Base-by-base conservation (phyloP, 441 rosid genomes). In the Cnidoscolus chayamansa region DNA sequence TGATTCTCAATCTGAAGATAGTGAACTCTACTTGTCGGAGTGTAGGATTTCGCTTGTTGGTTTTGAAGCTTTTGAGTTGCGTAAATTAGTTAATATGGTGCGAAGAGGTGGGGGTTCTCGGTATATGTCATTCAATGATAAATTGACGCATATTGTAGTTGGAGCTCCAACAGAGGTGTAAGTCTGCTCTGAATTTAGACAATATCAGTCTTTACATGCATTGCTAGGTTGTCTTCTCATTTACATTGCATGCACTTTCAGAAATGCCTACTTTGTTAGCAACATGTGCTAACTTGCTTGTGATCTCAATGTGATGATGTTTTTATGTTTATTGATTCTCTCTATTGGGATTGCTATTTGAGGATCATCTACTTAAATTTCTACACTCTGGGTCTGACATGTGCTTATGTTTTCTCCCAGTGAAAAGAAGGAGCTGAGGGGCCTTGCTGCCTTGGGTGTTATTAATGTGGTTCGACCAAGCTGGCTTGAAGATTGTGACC, bases 401-500 rank as follows among this genome's bases (percentile, higher is more conserved):
- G 37, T 55, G 57, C 54, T 71, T 66, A 25, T 75, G 49, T 7
- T 72, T 40, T 75, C 69, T 82, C 63, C 51, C 82, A 96, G 99
- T 76, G 98, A 90, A 80, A 96, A 92, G 83, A 92, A 81, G 77
- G 94, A 89, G 77, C 86, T 88, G 16, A 87, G 99, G 72, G 80
- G 86, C 77, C 83, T 92, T 85, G 95, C 97, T 65, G 90, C 98
- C 65, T 86, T 87, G 31, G 98, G 99, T 73, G 88, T 89, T 73
- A 87, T 94, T 80, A 81, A 87, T 74, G 97, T 90, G 83, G 98
- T 96, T 67, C 85, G 84, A 78, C 77, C 85, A 74, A 83, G 78
- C 65, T 96, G 99, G 99, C 97, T 96, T 80, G 92, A 93, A 85
- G 98, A 93, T 76, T 93, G 99, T 83, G 83, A 84, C 76, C 83